Evolutionary conservation across 768 basidiomycete species (phyloP).

Genomic region (Kwoniella newhampshirensis): DNA sequence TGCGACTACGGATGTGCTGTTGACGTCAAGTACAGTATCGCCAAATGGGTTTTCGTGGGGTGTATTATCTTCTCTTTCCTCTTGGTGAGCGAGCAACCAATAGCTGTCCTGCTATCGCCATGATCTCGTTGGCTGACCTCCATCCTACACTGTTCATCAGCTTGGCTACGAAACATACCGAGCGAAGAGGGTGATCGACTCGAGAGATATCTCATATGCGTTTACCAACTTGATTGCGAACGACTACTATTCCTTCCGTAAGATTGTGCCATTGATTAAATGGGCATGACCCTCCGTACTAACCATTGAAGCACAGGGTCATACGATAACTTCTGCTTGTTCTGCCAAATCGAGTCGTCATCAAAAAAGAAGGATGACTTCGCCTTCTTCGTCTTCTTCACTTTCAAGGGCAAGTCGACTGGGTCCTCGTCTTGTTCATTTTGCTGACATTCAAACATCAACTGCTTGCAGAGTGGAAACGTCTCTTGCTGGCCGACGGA

Average conservation of each 20-base stretch:
- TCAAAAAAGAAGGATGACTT: slow-evolving; percentile 96
- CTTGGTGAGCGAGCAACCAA: slow-evolving; percentile 61
- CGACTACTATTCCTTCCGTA: slow-evolving; percentile 91
- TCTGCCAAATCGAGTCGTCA: slow-evolving; percentile 91
- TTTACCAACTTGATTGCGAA: slow-evolving; percentile 98
- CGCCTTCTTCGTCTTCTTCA: slow-evolving; percentile 99
- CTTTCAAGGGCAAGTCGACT: slow-evolving; percentile 82
- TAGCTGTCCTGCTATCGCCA: background rate
- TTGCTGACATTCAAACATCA: background rate
- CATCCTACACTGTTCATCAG: too few species aligned
- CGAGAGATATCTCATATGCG: slow-evolving; percentile 94
- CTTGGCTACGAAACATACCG: slow-evolving; percentile 90
- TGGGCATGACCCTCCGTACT: background rate
- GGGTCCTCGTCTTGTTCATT: background rate
- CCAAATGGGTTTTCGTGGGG: slow-evolving; percentile 95
- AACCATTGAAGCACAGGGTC: slow-evolving; percentile 61
- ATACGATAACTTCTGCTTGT: slow-evolving; percentile 98
- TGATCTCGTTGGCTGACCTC: background rate
- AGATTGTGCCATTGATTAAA: slow-evolving; percentile 47
- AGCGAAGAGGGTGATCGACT: slow-evolving; percentile 87
- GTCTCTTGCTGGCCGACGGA: slow-evolving; percentile 84
- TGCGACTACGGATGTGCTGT: slow-evolving; percentile 73
- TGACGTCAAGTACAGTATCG: slow-evolving; percentile 76
- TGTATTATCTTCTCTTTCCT: slow-evolving; percentile 99
- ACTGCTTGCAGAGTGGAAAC: slow-evolving; percentile 69